phyloP scores from a whole-genome alignment of 345 rosid genomes.

The Camelina sativa region DNA sequence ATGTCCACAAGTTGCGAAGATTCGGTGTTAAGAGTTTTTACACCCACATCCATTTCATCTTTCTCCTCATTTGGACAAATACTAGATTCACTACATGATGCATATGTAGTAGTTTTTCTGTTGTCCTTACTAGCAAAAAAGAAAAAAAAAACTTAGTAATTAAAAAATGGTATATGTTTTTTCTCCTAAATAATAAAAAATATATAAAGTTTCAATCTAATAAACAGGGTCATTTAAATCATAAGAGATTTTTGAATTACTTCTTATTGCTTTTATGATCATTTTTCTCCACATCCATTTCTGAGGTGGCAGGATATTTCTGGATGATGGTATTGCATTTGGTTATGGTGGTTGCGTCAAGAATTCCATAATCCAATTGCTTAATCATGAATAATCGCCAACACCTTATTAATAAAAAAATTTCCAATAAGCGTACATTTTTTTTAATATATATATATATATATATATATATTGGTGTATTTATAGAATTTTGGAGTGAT shows the following conservation, averaged over 20 bases:
- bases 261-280: not conserved
- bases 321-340: slow-evolving; percentile 62
- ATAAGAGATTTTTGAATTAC: not conserved
- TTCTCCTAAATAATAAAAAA: too few species aligned
- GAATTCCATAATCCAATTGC: slow-evolving; percentile 76
- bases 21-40: not conserved
- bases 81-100: not conserved
- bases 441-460: too few species aligned
- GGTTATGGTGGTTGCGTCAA: slow-evolving; percentile 70
- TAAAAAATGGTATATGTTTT: too few species aligned
- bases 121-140: not conserved
- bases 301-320: not conserved
- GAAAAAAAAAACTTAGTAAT: too few species aligned
- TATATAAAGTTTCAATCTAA: too few species aligned
- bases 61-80: not conserved
- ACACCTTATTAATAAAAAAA: not conserved
- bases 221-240: too few species aligned
- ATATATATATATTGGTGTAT: too few species aligned
- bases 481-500: too few species aligned
- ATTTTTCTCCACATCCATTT: not conserved
- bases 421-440: not conserved
- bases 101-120: not conserved
- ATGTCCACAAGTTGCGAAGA: not conserved
- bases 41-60: not conserved
- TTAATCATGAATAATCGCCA: too few species aligned